Percentiles rank a stretch among this genome's conserved stretches.
Conservation (phyloP, 352 stramenopile genomes). For the Phytophthora meadii region DNA sequence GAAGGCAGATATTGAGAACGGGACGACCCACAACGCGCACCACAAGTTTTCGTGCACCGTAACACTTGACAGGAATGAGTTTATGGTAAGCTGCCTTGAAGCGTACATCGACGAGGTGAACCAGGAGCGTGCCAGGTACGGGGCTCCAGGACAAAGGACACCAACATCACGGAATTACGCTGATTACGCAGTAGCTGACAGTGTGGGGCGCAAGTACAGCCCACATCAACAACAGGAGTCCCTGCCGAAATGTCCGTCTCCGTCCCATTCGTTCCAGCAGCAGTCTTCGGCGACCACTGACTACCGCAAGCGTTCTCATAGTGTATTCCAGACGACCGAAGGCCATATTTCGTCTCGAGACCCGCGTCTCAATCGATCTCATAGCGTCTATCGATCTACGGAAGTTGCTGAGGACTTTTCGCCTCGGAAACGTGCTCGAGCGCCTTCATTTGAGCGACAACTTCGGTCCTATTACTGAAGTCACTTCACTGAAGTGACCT, state of each 20-base stretch:
- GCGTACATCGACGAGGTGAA: constrained; percentile 47
- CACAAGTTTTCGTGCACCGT: constrained; percentile 49
- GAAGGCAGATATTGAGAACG: constrained; percentile 47
- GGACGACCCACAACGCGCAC: constrained; percentile 35
- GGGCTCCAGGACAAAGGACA: constrained; percentile 6
- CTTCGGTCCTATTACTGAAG: constrained; percentile 28
- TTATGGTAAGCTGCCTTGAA: constrained; percentile 50
- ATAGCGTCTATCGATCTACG: constrained; percentile 36
- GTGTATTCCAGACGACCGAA: constrained; percentile 31
- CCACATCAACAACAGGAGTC: constrained; percentile 9
- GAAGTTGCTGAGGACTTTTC: constrained; percentile 27
- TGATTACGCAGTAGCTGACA: constrained; percentile 20
- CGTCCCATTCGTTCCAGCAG: constrained; percentile 21
- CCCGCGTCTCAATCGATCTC: constrained; percentile 37
- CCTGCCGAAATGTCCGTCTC: constrained; percentile 7
- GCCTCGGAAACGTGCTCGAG: constrained; percentile 32
- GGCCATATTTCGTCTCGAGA: constrained; percentile 17
- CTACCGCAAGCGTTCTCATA: constrained; percentile 40
- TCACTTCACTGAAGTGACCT: too few species aligned
- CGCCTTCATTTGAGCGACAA: constrained; percentile 33
- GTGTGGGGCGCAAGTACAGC: constrained; percentile 13
- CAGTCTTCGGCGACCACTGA: neutral
- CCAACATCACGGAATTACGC: constrained; percentile 11
- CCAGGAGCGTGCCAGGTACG: constrained; percentile 20
- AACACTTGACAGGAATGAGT: constrained; percentile 38